phyloP scores from a whole-genome alignment of 176 grass and related monocot species.

The Bonia amplexicaulis region DNA sequence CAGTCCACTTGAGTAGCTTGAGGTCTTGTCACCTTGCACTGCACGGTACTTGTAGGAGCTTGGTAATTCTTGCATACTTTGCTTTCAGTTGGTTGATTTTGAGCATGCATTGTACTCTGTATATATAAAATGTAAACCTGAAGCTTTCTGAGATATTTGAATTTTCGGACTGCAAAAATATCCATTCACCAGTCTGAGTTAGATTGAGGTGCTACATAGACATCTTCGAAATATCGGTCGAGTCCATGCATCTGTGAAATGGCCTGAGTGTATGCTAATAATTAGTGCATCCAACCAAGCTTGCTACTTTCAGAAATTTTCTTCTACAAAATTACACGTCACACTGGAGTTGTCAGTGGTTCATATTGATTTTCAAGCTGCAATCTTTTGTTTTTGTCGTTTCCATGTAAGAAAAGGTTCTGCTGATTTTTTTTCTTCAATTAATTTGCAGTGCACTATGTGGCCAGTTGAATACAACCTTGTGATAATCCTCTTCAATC shows the following conservation, averaged over 20 bases:
- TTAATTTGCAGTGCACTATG: not conserved
- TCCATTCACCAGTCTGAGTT: not conserved
- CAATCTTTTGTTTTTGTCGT: not conserved
- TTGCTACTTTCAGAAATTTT: not conserved
- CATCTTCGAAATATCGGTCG: not conserved
- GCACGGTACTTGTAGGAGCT: not conserved
- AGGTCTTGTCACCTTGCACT: not conserved
- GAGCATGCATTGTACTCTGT: not conserved
- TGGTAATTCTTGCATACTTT: not conserved
- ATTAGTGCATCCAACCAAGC: not conserved
- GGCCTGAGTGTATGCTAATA: not conserved
- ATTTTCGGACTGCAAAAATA: not conserved
- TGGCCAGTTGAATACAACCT: conserved; percentile 4
- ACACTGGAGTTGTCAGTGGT: not conserved
- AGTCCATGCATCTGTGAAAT: not conserved
- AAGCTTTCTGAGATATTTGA: not conserved
- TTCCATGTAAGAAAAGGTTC: not conserved
- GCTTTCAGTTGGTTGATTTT: not conserved
- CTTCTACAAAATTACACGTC: not conserved
- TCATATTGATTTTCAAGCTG: not conserved
- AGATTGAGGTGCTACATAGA: not conserved
- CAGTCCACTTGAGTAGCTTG: not conserved
- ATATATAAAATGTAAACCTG: not conserved
- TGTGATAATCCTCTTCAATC: not conserved
- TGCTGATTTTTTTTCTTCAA: not conserved